phyloP scores from a whole-genome alignment of 352 stramenopile genomes.

The Vaucheria bursata region DNA sequence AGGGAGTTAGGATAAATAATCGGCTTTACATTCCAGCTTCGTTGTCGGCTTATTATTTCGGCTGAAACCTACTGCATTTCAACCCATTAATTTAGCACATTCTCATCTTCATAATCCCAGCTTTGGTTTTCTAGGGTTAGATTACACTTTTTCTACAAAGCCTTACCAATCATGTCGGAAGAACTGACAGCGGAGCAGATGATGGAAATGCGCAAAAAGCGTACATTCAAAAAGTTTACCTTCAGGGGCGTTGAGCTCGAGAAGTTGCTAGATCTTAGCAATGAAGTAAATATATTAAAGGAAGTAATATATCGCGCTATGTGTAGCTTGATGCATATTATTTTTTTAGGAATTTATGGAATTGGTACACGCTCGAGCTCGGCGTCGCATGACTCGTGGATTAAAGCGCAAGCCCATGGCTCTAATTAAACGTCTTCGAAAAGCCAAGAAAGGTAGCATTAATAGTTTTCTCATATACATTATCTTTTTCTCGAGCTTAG shows the following conservation, averaged over 20 bases:
- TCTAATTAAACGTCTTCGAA: constrained; percentile 97
- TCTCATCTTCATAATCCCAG: too few relatives aligned
- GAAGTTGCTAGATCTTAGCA: constrained; percentile 96
- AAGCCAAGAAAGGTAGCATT: constrained; percentile 91
- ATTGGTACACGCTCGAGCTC: constrained; percentile 84
- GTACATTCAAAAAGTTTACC: constrained; percentile 99
- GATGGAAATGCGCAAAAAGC: constrained; percentile 96
- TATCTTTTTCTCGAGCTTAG: too few relatives aligned
- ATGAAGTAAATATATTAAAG: constrained; percentile 56
- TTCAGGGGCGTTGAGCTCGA: constrained; percentile 98
- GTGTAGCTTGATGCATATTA: neutral
- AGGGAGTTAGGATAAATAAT: too few relatives aligned
- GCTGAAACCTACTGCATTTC: too few relatives aligned
- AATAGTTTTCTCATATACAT: neutral
- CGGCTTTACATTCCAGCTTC: too few relatives aligned
- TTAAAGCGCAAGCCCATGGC: constrained; percentile 99
- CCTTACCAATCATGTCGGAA: constrained; percentile 46
- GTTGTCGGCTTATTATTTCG: too few relatives aligned
- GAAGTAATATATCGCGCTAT: neutral
- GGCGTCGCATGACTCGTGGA: constrained; percentile 94
- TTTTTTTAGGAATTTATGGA: constrained; percentile 92
- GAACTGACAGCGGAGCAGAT: constrained; percentile 53
- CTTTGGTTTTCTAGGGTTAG: too few relatives aligned
- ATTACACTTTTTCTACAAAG: too few relatives aligned
- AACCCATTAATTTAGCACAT: too few relatives aligned